phyloP scores from a whole-genome alignment of 129 eudicot species.

The Arctium lappa region DNA sequence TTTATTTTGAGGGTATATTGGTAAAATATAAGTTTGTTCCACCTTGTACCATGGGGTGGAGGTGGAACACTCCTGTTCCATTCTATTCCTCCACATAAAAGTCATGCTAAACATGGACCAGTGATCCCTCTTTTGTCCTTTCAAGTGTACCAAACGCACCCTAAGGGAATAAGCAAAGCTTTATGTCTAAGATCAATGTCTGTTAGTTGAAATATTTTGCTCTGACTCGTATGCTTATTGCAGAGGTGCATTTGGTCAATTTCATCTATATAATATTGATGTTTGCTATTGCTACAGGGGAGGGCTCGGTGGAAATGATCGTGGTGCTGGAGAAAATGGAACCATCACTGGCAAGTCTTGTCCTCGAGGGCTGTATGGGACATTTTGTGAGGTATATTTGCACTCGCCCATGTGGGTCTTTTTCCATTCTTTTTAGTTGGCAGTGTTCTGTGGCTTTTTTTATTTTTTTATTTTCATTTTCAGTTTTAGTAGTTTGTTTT shows the following conservation, averaged over 20 bases:
- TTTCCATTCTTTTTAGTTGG: neutral
- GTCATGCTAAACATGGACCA: no score
- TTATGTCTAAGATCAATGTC: neutral
- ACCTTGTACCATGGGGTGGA: no score
- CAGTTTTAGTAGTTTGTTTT: neutral
- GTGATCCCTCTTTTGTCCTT: no score
- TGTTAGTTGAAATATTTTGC: neutral
- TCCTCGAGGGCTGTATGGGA: constrained; percentile 84
- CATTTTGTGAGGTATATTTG: constrained; percentile 63
- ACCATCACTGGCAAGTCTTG: constrained; percentile 72
- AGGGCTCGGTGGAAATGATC: constrained; percentile 59
- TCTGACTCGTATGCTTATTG: neutral
- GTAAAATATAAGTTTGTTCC: no score
- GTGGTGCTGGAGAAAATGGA: constrained; percentile 67
- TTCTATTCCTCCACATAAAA: no score
- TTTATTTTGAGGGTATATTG: no score
- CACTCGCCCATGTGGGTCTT: neutral
- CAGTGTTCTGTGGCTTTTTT: neutral
- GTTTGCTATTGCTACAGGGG: constrained; percentile 44
- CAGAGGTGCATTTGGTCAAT: neutral
- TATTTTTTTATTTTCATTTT: neutral
- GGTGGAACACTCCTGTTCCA: no score
- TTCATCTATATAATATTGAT: constrained; percentile 7
- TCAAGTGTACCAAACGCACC: no score
- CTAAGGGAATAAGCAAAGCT: neutral